Percentiles rank a stretch among this genome's conserved stretches.
These are phyloP conservation scores for Amanita inopinata DNA, from an alignment of 768 basidiomycete species.

Conservation along the genomic window DNA sequence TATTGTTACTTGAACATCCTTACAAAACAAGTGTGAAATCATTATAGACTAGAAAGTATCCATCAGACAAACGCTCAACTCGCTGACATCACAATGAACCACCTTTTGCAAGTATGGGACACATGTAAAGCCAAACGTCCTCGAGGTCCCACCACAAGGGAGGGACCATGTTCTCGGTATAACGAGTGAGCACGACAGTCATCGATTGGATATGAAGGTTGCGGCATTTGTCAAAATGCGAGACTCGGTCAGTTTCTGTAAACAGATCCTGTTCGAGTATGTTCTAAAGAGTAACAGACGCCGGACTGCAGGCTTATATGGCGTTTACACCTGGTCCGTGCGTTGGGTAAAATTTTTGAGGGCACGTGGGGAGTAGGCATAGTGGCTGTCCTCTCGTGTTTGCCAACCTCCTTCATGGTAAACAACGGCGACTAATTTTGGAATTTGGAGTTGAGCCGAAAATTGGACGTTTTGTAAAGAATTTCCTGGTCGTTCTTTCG, in stretches of 20 bases:
- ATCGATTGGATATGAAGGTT: slow-evolving; percentile 66
- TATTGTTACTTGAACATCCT: too few species aligned
- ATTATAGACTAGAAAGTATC: slow-evolving; percentile 23
- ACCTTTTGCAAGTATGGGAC: slow-evolving; percentile 19
- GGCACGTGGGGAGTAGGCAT: too few species aligned
- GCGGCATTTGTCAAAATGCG: slow-evolving; percentile 72
- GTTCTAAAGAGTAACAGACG: slow-evolving; percentile 44
- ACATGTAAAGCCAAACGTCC: slow-evolving; percentile 44
- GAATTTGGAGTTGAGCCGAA: not conserved
- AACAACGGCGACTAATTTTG: too few species aligned
- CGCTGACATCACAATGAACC: slow-evolving; percentile 32
- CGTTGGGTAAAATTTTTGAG: not conserved
- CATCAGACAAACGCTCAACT: slow-evolving; percentile 58
- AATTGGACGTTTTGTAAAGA: too few species aligned
- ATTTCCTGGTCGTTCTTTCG: too few species aligned
- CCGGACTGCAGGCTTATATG: too few species aligned
- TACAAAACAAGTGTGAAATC: too few species aligned
- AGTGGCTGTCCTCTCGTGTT: too few species aligned
- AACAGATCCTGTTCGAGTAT: slow-evolving; percentile 79
- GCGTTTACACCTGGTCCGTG: slow-evolving; percentile 18
- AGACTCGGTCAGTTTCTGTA: slow-evolving; percentile 76
- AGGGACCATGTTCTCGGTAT: slow-evolving; percentile 52
- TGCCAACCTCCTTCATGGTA: too few species aligned
- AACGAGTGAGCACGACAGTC: slow-evolving; percentile 54
- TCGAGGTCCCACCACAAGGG: slow-evolving; percentile 34